Evolutionary conservation across 768 basidiomycete genomes (phyloP).

Genomic region (Rhodotorula kratochvilovae): DNA sequence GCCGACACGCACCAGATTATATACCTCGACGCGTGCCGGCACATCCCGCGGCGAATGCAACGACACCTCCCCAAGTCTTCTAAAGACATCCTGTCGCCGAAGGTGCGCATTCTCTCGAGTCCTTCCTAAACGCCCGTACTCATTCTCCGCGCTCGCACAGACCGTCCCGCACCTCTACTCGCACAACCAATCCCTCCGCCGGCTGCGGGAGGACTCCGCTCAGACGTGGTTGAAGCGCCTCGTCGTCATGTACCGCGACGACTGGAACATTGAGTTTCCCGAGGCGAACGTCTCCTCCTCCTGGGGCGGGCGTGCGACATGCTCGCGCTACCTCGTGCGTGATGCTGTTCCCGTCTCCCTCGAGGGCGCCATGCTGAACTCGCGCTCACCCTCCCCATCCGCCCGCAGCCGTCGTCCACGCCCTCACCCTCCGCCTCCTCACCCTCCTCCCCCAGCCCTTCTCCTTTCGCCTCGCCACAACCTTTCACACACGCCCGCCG

Average conservation of each 20-base stretch:
- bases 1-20: conserved; percentile 31
- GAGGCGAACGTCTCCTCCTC: conserved; percentile 27
- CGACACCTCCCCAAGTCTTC: background rate
- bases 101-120: background rate
- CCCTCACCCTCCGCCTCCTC: background rate
- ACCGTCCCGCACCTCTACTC: conserved; percentile 1
- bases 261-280: conserved; percentile 34
- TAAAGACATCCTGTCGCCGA: conserved; percentile 2
- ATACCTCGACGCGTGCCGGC: conserved; percentile 14
- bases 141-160: background rate
- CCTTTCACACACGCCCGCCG: background rate
- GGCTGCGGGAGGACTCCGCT: background rate
- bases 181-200: background rate
- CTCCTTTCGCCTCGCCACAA: background rate
- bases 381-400: background rate
- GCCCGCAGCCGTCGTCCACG: background rate
- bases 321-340: conserved; percentile 26
- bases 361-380: background rate
- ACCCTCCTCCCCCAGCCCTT: background rate
- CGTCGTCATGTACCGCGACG: conserved; percentile 28
- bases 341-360: background rate
- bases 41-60: conserved; percentile 17
- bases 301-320: conserved; percentile 4
- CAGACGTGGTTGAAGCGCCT: conserved; percentile 15
- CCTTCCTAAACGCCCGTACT: background rate